These are phyloP conservation scores for Persicaria tinctoria DNA, from an alignment of 148 eudicot genomes.

Conservation along the genomic window DNA sequence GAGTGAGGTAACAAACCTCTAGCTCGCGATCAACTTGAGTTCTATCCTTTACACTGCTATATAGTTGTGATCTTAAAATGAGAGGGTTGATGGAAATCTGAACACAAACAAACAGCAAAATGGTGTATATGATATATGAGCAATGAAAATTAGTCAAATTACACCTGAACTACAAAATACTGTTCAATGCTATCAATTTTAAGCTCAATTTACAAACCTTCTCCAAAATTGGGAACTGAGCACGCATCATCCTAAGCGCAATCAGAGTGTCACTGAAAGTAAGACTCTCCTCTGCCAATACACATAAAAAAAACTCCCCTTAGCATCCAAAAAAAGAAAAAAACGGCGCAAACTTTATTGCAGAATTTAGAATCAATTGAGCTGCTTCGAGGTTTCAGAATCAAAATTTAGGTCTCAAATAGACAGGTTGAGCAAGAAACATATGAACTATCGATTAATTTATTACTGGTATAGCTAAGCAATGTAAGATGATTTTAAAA, in stretches of 20 bases:
- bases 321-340: not conserved
- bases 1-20: slow-evolving; percentile 48
- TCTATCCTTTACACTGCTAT: slow-evolving; percentile 86
- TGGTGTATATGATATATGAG: not conserved
- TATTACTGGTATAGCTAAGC: not conserved
- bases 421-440: not conserved
- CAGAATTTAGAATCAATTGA: not conserved
- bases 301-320: not conserved
- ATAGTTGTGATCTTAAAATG: slow-evolving; percentile 72
- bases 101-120: slow-evolving; percentile 13
- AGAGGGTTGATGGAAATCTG: slow-evolving; percentile 75
- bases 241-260: slow-evolving; percentile 86
- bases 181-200: not conserved
- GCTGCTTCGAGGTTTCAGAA: not conserved
- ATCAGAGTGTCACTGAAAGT: slow-evolving; percentile 77
- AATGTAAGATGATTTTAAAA: not conserved
- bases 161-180: too few relatives aligned
- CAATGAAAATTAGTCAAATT: not conserved
- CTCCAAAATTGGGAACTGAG: slow-evolving; percentile 71
- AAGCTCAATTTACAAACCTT: slow-evolving; percentile 39
- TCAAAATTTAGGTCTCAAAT: slow-evolving; percentile 1
- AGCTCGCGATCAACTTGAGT: slow-evolving; percentile 94
- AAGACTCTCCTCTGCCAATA: slow-evolving; percentile 53
- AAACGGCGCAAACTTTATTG: not conserved
- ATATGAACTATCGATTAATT: not conserved